A percentile compares a stretch with the other conserved stretches of the same genome.
These are phyloP conservation scores for Ophiostoma populinum DNA, from an alignment of 2,329 filamentous ascomycete genomes.

Conservation along the genomic window DNA sequence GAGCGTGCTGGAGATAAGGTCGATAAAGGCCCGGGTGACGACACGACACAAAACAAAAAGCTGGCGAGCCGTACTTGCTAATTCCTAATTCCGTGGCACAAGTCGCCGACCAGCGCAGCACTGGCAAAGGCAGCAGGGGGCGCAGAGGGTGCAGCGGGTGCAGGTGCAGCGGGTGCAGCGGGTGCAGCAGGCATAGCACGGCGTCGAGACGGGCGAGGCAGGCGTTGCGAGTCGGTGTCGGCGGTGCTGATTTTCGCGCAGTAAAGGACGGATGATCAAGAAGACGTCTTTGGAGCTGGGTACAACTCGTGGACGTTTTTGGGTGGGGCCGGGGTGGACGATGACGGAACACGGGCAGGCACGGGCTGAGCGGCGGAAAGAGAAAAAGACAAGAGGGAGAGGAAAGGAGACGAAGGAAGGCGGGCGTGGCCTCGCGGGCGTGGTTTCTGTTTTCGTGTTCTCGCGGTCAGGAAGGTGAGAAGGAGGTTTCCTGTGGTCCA, in stretches of 20 bases:
- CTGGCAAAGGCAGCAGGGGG: slow-evolving; percentile 5
- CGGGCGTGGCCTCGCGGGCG: too few species aligned
- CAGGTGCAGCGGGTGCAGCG: slow-evolving; percentile 3
- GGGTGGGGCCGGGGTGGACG: not conserved
- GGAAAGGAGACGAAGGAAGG: too few species aligned
- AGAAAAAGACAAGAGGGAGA: not conserved
- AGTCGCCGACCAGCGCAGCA: slow-evolving; percentile 5
- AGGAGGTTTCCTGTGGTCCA: too few species aligned
- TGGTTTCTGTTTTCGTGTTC: too few species aligned
- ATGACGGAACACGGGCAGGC: not conserved
- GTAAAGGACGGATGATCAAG: too few species aligned
- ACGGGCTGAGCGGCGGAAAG: not conserved
- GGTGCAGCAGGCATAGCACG: slow-evolving; percentile 7
- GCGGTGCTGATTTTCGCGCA: too few species aligned
- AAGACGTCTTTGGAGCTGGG: too few species aligned
- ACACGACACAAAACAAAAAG: too few species aligned
- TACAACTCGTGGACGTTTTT: not conserved
- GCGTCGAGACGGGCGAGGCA: slow-evolving; percentile 6
- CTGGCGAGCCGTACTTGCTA: not conserved
- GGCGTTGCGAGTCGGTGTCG: slow-evolving; percentile 6
- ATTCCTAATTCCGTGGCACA: slow-evolving; percentile 8
- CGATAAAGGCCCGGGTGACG: too few species aligned
- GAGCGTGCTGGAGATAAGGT: not conserved
- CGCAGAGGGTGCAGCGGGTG: slow-evolving; percentile 1
- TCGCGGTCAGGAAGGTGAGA: too few species aligned